These are phyloP conservation scores for Starmerella davenportii DNA, from an alignment of 805 yeast genomes.

Conservation along the genomic window DNA sequence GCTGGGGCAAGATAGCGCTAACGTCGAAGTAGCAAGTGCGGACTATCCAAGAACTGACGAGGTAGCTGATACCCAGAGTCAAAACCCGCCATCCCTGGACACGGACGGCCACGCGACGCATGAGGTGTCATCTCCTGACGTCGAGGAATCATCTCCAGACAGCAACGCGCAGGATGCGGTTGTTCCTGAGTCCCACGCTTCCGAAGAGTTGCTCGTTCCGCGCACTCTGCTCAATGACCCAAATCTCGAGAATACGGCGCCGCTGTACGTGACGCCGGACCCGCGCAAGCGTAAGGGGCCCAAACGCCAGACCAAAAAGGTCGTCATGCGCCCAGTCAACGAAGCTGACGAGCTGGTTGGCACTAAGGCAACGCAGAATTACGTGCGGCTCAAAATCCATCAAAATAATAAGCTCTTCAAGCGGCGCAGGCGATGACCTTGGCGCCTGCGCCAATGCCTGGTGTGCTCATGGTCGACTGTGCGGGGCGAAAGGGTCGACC, in stretches of 20 bases:
- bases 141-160: not conserved
- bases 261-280: not conserved
- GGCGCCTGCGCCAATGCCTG: not conserved
- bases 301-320: conserved; percentile 13
- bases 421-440: not conserved
- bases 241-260: not conserved
- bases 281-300: conserved; percentile 5
- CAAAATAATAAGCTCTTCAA: conserved; percentile 2
- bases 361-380: conserved; percentile 12
- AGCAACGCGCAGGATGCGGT: not conserved
- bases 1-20: not conserved
- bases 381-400: conserved; percentile 11
- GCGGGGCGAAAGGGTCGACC: not conserved
- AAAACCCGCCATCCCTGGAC: too few species aligned
- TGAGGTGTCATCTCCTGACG: not conserved
- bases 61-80: not conserved
- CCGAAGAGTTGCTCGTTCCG: not conserved
- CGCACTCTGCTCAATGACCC: not conserved
- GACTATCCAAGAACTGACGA: not conserved
- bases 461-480: not conserved
- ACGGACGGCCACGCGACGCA: not conserved
- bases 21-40: not conserved
- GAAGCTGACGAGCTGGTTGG: conserved; percentile 1
- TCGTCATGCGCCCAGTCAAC: conserved; percentile 11
- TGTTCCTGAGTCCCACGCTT: too few species aligned